Evolutionary conservation across 306 rosid genomes (phyloP).

Genomic region (Dalbergia cultrata): DNA sequence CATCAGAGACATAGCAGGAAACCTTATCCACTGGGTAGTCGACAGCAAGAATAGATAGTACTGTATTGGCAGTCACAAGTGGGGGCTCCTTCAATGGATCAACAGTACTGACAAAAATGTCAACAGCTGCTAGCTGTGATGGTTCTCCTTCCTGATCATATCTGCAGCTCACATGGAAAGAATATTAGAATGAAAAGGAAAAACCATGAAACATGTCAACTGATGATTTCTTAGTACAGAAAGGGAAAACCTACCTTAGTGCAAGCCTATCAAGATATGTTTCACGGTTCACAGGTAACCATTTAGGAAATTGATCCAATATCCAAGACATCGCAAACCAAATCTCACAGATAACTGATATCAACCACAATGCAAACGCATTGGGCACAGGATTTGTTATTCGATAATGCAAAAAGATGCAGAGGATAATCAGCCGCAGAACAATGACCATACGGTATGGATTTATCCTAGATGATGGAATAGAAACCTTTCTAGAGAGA

Average conservation of each 20-base stretch:
- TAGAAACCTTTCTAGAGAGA: conserved; percentile 88
- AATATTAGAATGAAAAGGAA: conserved; percentile 18
- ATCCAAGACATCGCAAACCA: conserved; percentile 97
- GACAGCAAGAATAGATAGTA: conserved; percentile 84
- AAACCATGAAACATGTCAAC: conserved; percentile 18
- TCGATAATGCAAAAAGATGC: conserved; percentile 87
- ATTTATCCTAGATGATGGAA: conserved; percentile 91
- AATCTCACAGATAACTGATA: conserved; percentile 93
- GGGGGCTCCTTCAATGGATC: conserved; percentile 97
- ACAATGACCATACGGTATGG: conserved; percentile 92
- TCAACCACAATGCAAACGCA: conserved; percentile 85
- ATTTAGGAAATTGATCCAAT: conserved; percentile 89
- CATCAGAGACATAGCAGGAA: conserved; percentile 94
- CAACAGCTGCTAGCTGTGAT: conserved; percentile 88
- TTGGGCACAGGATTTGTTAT: conserved; percentile 86
- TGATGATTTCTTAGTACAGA: conserved; percentile 14
- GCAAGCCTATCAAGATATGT: conserved; percentile 94
- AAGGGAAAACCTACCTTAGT: conserved; percentile 60
- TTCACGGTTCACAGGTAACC: conserved; percentile 93
- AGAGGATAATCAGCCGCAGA: conserved; percentile 77
- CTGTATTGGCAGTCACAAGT: conserved; percentile 92
- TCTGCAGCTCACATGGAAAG: conserved; percentile 56
- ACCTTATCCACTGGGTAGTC: conserved; percentile 95
- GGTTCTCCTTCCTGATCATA: conserved; percentile 93
- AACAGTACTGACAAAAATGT: conserved; percentile 95